Evolutionary conservation across 345 rosid species (phyloP).

Genomic region (Camelina hispida): DNA sequence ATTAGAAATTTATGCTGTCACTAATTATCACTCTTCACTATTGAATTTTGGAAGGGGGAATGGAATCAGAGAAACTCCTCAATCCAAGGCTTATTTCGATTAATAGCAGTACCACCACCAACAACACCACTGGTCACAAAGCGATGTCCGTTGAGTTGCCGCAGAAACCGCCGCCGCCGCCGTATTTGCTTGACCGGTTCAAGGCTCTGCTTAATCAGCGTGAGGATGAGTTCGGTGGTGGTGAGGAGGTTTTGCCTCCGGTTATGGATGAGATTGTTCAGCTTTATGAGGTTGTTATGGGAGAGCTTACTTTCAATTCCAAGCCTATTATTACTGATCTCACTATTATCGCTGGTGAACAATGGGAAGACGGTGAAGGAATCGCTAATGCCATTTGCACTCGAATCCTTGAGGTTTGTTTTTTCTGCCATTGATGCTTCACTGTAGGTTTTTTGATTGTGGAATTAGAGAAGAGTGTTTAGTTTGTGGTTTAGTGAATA

Average conservation of each 20-base stretch:
- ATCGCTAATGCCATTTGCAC: constrained; percentile 88
- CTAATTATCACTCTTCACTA: constrained; percentile 29
- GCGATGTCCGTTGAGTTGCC: constrained; percentile 60
- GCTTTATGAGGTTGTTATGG: constrained; percentile 67
- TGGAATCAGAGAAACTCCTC: constrained; percentile 46
- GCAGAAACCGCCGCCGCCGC: constrained; percentile 65
- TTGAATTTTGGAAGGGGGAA: constrained; percentile 16
- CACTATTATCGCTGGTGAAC: constrained; percentile 95
- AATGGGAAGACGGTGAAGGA: constrained; percentile 72
- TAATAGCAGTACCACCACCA: background rate
- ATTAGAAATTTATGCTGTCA: constrained; percentile 24
- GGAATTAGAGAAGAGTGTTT: constrained; percentile 14
- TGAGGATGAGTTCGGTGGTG: constrained; percentile 54
- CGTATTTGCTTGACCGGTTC: constrained; percentile 67
- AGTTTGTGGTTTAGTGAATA: constrained; percentile 16
- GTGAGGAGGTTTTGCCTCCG: constrained; percentile 44
- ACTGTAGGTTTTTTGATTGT: constrained; percentile 1
- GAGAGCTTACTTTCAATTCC: constrained; percentile 86
- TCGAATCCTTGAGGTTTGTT: constrained; percentile 82
- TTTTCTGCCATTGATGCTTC: background rate
- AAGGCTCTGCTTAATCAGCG: constrained; percentile 70
- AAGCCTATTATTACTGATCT: constrained; percentile 98
- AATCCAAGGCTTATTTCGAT: constrained; percentile 40
- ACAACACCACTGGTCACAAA: constrained; percentile 29
- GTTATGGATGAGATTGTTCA: constrained; percentile 67